Base-by-base conservation (phyloP, 345 rosid species). In the Populus deltoides region DNA sequence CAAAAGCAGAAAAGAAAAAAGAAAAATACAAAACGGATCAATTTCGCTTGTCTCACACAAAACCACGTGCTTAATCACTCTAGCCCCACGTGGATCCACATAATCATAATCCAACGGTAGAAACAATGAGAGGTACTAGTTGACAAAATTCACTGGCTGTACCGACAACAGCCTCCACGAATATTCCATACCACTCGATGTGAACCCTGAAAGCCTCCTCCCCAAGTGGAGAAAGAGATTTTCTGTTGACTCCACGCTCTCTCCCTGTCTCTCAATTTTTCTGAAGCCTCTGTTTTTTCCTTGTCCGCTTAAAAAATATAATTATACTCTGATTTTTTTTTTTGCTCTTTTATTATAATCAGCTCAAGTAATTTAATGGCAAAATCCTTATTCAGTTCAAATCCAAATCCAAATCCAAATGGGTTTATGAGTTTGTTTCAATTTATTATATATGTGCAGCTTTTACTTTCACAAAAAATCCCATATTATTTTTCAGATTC, bases 351-450 rank as follows among this genome's bases (percentile, higher is more conserved):
- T 3, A 24, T 55, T 22, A 57, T 38, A 35, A 2, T 41, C 9
- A 31, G 67, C 66, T 57, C 55, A 27, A 3, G 71, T 7, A 31
- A 18, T 83, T 92, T 88, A 78, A 94, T 94, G 98, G 98, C 90
- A 87, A 81, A 33, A 80, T 85, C 86, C 80, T 85, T 86, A 29
- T 74, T 81, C 80, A 80, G 47, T 80, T 90, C 82, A 66, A 51
- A 69, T 75, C 38, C 59, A 66, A 47, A 51, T 5, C 80, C 68
- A 74, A 47, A 51, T 5, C 80, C 68, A 74, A 73, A 76, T 75
- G 78, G 78, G 78, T 82, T 62, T 72, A 78, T 75, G 8, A 17
- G 72, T 78, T 81, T 80, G 27, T 15, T 78, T 74, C 83, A 25
- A 55, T 75, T 85, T 31, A 76, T 85, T 27, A 75, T 78, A 78